Evolutionary conservation across 306 rosid genomes (phyloP), one percentile per base, ranked within the genome.

Genomic region (Vigna unguiculata): DNA sequence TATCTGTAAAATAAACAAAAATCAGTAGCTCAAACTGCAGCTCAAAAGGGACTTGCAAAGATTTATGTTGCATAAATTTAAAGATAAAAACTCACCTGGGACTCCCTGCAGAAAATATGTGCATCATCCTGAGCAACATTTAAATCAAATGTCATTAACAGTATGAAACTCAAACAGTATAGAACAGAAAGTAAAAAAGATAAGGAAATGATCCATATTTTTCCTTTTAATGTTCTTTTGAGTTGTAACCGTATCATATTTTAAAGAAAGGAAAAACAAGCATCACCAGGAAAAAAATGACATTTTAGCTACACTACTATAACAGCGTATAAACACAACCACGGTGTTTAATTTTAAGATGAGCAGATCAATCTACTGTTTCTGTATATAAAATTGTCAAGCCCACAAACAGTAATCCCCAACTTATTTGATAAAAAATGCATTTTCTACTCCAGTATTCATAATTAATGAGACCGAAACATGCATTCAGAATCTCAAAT

Each of bases 41-140:
- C 45, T 53, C 51, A 17, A 28, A 48, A 68, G 58, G 64, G 64
- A 69, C 34, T 24, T 14, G 1, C 1, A 54, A 34, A 74, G 9
- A 71, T 28, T 69, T 45, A 28, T 28, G 46, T 5, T 32, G 46
- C 41, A 59, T 53, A 21, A 13, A 48, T 69, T 57, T 53, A 76
- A 77, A 59, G 43, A 80, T 41, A 20, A 71, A 20, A 71, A 74
- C 86, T 57, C 75, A 94, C 98, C 91, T 94, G 98, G 53, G 96
- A 92, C 80, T 90, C 96, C 88, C 89, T 87, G 83, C 97, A 94
- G 87, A 94, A 94, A 80, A 94, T 94, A 77, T 94, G 97, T 66
- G 97, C 96, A 86, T 94, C 98, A 77, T 94, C 98, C 97, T 94
- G 93, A 19, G 46, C 51, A 75, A 58, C 36, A 85, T 34, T 79